phyloP scores from a whole-genome alignment of 441 rosid genomes.

The Raphanus hybrid region DNA sequence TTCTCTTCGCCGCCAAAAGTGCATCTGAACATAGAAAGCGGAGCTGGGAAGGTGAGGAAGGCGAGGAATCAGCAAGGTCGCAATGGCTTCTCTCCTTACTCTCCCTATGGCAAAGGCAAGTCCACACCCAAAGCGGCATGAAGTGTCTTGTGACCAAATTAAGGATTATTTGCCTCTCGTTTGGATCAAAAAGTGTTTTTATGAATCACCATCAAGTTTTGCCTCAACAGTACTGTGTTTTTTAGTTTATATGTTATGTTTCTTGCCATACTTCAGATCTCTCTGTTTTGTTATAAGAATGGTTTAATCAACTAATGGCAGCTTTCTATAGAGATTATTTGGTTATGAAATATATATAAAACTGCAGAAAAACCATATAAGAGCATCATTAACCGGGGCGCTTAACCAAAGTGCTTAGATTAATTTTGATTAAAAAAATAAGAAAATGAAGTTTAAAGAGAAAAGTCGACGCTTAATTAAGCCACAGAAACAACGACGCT shows the following conservation, averaged over 20 bases:
- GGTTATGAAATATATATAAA: background rate
- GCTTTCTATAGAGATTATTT: background rate
- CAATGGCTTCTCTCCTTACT: constrained; percentile 70
- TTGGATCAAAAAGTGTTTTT: background rate
- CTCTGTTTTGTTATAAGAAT: constrained; percentile 12
- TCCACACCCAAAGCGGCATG: constrained; percentile 60
- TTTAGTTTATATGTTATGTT: too few relatives aligned
- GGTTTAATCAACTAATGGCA: background rate
- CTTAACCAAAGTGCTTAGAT: too few relatives aligned
- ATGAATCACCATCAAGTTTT: background rate
- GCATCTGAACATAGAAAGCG: constrained; percentile 83
- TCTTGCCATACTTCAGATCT: background rate
- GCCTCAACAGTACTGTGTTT: background rate
- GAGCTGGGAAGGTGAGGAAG: constrained; percentile 83
- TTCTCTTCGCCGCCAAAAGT: constrained; percentile 95
- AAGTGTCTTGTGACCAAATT: constrained; percentile 9
- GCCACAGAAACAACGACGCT: too few relatives aligned
- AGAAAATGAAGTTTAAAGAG: too few relatives aligned
- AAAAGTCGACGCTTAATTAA: too few relatives aligned
- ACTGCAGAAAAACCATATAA: too few relatives aligned
- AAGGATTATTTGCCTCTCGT: background rate
- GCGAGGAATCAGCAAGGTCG: constrained; percentile 54
- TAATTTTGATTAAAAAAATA: too few relatives aligned
- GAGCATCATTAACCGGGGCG: too few relatives aligned
- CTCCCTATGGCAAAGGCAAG: constrained; percentile 85